A percentile compares a stretch with the other conserved stretches of the same genome.
Evolutionary conservation across 2,329 filamentous ascomycete genomes (phyloP).

Genomic region (Colletotrichum scovillei): DNA sequence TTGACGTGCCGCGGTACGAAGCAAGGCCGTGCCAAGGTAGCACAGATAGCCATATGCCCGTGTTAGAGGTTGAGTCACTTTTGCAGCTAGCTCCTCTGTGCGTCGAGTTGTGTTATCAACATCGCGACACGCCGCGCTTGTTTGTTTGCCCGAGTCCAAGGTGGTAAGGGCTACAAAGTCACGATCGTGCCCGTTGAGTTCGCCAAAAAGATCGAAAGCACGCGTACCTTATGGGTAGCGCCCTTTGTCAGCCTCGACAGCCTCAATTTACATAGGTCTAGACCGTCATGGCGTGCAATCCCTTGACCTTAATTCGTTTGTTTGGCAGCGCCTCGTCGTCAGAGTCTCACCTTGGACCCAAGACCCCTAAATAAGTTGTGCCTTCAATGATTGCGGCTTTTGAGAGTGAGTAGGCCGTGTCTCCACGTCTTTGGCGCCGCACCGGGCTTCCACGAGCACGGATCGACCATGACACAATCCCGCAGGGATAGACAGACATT

Average conservation of each 20-base stretch:
- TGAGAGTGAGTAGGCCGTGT: slow-evolving; percentile 8
- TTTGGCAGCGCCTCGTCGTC: slow-evolving; percentile 31
- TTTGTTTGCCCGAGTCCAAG: slow-evolving; percentile 15
- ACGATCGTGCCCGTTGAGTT: not conserved
- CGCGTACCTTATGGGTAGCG: slow-evolving; percentile 3
- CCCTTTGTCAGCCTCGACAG: slow-evolving; percentile 5
- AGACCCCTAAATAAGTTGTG: slow-evolving; percentile 5
- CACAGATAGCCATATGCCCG: slow-evolving; percentile 13
- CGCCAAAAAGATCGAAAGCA: not conserved
- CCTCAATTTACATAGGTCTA: slow-evolving; percentile 20
- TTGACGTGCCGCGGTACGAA: not conserved
- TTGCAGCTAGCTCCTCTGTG: not conserved
- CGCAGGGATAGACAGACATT: slow-evolving; percentile 13
- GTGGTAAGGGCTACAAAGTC: slow-evolving; percentile 5
- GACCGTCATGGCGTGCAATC: slow-evolving; percentile 17
- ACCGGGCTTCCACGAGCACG: slow-evolving; percentile 7
- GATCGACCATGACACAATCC: slow-evolving; percentile 22
- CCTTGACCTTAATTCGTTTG: not conserved
- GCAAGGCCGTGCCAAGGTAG: not conserved
- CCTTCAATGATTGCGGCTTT: not conserved
- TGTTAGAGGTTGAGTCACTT: slow-evolving; percentile 16
- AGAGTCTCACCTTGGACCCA: slow-evolving; percentile 19
- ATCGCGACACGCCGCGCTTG: not conserved
- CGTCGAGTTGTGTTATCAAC: not conserved
- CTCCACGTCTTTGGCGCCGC: slow-evolving; percentile 13